Conservation (phyloP, 257 asterid species). For the Echium plantagineum region DNA sequence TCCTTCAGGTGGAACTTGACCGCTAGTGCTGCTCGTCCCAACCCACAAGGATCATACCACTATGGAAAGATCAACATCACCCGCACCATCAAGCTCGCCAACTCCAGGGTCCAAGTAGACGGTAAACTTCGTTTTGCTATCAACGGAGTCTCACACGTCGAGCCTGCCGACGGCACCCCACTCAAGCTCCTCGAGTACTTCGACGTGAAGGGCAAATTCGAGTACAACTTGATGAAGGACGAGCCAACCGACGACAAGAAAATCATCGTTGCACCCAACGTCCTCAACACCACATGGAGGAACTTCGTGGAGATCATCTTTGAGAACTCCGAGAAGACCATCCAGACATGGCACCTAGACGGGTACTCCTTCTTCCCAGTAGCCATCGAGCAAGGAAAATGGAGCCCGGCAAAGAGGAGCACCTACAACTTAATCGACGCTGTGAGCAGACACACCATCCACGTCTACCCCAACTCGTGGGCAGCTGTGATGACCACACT, state of each 20-base stretch:
- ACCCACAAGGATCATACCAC: conserved; percentile 26
- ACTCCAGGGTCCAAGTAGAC: conserved; percentile 3
- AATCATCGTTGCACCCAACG: conserved; percentile 17
- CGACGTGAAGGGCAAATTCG: conserved; percentile 14
- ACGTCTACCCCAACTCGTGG: conserved; percentile 49
- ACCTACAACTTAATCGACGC: conserved; percentile 46
- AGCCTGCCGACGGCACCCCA: conserved; percentile 12
- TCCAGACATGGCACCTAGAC: conserved; percentile 38
- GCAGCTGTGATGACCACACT: conserved; percentile 44
- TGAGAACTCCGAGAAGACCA: conserved; percentile 42
- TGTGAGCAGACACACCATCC: conserved; percentile 35
- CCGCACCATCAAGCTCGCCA: conserved; percentile 18
- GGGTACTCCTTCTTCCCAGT: conserved; percentile 43
- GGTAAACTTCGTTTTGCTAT: conserved; percentile 23
- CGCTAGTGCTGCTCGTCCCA: conserved; percentile 29
- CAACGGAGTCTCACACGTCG: conserved; percentile 20
- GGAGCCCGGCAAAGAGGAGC: conserved; percentile 43
- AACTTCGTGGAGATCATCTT: conserved; percentile 43
- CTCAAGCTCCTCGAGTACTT: conserved; percentile 22
- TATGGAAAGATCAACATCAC: conserved; percentile 25
- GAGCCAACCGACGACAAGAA: conserved; percentile 9
- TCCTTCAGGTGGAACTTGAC: conserved; percentile 26
- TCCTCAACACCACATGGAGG: conserved; percentile 32
- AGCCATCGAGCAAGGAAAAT: conserved; percentile 35
- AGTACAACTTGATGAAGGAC: conserved; percentile 25